These are phyloP conservation scores for Zygosaccharomyces rouxii DNA, from an alignment of 805 yeast genomes.

Conservation along the genomic window DNA sequence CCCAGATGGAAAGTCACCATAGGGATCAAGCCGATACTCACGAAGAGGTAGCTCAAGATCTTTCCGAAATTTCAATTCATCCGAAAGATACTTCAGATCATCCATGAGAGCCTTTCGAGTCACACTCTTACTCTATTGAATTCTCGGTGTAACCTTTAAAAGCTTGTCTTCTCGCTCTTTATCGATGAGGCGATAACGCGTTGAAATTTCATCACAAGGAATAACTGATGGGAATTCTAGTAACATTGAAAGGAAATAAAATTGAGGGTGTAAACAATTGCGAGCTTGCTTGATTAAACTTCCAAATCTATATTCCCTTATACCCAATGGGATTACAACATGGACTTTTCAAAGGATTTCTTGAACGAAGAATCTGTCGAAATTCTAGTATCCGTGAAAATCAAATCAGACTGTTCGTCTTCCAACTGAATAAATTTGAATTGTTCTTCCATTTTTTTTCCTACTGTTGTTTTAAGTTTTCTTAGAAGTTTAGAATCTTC, in stretches of 20 bases:
- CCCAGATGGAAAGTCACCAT: slow-evolving; percentile 1
- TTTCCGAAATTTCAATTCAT: slow-evolving; percentile 1
- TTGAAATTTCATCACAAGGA: neutral
- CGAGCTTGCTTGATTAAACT: neutral
- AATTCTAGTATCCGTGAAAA: neutral
- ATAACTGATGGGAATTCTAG: neutral
- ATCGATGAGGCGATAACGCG: neutral
- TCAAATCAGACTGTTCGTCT: neutral
- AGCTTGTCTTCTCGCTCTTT: neutral
- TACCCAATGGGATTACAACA: neutral
- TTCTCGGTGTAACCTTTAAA: neutral
- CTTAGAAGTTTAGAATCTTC: neutral
- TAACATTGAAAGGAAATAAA: too few species aligned
- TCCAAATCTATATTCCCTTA: too few species aligned
- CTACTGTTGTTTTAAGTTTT: neutral
- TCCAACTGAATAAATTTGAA: slow-evolving; percentile 3
- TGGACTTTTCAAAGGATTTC: neutral
- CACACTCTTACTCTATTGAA: neutral
- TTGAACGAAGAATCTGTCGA: neutral
- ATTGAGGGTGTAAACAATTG: too few species aligned
- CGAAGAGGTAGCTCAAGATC: neutral
- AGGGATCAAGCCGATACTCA: neutral
- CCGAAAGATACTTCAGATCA: neutral
- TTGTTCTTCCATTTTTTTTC: slow-evolving; percentile 5
- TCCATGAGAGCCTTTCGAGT: neutral